These are phyloP conservation scores for Ceratobasidium sp. DNA, from an alignment of 1,284 basidiomycete species.

Conservation along the genomic window DNA sequence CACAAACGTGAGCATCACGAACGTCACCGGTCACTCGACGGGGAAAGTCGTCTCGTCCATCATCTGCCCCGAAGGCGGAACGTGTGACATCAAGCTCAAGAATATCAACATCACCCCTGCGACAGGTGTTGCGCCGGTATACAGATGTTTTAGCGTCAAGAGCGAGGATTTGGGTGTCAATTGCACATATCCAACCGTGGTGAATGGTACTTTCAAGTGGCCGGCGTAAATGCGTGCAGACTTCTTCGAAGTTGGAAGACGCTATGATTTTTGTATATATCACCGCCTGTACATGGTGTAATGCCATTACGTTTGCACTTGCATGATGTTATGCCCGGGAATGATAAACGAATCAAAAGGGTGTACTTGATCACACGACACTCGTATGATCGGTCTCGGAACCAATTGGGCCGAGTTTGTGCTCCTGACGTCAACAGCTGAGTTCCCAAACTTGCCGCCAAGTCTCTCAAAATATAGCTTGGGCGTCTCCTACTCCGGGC, in stretches of 20 bases:
- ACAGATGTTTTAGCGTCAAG: conserved; percentile 41
- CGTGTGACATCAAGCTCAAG: conserved; percentile 46
- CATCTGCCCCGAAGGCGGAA: conserved; percentile 42
- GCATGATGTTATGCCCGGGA: neutral
- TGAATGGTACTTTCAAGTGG: conserved; percentile 44
- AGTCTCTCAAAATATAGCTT: neutral
- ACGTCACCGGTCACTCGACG: conserved; percentile 40
- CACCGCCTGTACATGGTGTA: too few relatives aligned
- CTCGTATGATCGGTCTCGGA: neutral
- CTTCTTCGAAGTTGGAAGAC: too few relatives aligned
- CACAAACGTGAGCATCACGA: conserved; percentile 45
- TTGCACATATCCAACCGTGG: conserved; percentile 42
- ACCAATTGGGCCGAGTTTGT: conserved; percentile 18
- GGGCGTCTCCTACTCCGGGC: neutral
- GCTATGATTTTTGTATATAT: too few relatives aligned
- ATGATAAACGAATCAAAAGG: too few relatives aligned
- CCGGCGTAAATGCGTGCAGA: conserved; percentile 15
- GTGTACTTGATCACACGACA: neutral
- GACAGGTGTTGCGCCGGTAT: conserved; percentile 41
- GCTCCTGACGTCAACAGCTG: conserved; percentile 11
- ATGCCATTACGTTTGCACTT: neutral
- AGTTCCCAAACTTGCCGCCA: neutral
- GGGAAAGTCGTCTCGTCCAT: conserved; percentile 39
- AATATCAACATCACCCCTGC: conserved; percentile 45
- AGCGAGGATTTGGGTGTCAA: conserved; percentile 42